These are phyloP conservation scores for Apophysomyces sp. DNA, from an alignment of 371 early-diverging fungal genomes.

Conservation along the genomic window DNA sequence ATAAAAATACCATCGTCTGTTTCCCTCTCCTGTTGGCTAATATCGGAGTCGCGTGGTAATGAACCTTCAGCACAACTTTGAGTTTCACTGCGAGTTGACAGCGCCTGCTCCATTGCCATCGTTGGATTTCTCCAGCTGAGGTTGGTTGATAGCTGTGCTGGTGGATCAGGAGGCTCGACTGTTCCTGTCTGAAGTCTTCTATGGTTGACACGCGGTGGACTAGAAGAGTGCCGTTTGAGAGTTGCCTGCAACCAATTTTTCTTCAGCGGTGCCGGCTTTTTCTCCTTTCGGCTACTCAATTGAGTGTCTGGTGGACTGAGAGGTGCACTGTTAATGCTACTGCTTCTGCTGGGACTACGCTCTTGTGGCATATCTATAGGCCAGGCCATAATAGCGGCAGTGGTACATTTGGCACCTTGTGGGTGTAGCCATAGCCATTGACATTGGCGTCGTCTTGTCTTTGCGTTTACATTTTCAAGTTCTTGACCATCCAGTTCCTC, in stretches of 20 bases:
- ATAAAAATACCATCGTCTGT: background rate
- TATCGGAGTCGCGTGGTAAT: background rate
- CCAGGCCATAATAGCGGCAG: background rate
- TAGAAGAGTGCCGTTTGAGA: background rate
- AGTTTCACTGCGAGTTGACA: background rate
- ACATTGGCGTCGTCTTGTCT: background rate
- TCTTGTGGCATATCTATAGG: background rate
- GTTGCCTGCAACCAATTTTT: background rate
- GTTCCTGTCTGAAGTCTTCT: background rate
- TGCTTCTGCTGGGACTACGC: background rate
- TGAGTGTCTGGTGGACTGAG: background rate
- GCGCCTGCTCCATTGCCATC: background rate
- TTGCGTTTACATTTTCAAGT: background rate
- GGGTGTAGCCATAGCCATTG: background rate
- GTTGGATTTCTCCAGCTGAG: background rate
- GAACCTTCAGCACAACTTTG: background rate
- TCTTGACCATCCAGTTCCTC: background rate
- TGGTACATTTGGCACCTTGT: background rate
- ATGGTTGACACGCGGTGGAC: background rate
- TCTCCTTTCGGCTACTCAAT: background rate
- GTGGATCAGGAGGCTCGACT: conserved; percentile 13
- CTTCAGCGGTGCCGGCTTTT: background rate
- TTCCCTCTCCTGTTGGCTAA: background rate
- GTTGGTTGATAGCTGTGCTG: background rate
- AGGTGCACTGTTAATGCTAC: background rate